These are phyloP conservation scores for Heliosperma pusillum DNA, from an alignment of 148 eudicot species.

Conservation along the genomic window DNA sequence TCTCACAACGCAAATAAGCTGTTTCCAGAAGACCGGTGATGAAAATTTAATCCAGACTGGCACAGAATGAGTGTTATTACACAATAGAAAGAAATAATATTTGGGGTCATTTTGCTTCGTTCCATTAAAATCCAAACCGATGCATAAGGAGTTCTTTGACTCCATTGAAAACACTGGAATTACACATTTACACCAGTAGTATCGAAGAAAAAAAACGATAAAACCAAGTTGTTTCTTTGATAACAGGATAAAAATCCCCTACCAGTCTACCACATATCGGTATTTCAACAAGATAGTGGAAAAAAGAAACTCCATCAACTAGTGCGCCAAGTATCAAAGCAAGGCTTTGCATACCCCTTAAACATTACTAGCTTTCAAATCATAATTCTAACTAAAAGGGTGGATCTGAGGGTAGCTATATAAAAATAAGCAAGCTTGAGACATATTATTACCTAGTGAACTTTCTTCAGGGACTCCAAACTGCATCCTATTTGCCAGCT, in stretches of 20 bases:
- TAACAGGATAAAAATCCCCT: neutral
- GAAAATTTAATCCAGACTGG: neutral
- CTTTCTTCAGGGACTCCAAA: slow-evolving; percentile 98
- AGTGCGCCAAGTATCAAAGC: neutral
- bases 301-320: neutral
- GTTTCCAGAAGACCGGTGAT: neutral
- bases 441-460: slow-evolving; percentile 55
- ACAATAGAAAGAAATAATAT: neutral
- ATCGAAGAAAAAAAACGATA: neutral
- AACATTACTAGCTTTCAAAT: neutral
- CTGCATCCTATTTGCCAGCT: slow-evolving; percentile 93
- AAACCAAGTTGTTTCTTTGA: neutral
- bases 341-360: slow-evolving; percentile 4
- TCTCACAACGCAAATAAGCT: neutral
- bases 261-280: neutral
- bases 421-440: neutral
- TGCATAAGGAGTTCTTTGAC: neutral
- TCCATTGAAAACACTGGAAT: neutral
- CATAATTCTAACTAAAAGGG: neutral
- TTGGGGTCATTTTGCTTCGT: neutral
- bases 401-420: neutral
- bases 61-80: neutral
- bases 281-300: slow-evolving; percentile 8
- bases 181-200: neutral
- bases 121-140: neutral